phyloP scores from a whole-genome alignment of 2,329 filamentous ascomycete species.

The Claviceps sp. region DNA sequence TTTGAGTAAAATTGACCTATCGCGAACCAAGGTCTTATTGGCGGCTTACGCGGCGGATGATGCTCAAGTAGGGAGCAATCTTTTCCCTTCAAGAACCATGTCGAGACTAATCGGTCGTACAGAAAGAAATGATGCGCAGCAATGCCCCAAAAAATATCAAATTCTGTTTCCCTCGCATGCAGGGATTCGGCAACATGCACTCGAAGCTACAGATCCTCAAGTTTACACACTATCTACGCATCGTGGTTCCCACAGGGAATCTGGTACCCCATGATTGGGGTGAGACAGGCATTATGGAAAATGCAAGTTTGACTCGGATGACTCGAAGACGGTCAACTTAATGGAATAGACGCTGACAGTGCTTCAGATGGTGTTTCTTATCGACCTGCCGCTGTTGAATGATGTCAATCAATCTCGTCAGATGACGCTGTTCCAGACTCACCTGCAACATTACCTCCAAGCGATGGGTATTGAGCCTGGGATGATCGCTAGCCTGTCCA shows the following conservation, averaged over 20 bases:
- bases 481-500: constrained; percentile 53
- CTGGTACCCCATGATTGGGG: constrained; percentile 82
- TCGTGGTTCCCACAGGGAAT: constrained; percentile 82
- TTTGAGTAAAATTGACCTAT: constrained; percentile 52
- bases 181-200: constrained; percentile 67
- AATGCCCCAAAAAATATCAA: constrained; percentile 43
- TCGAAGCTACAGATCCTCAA: constrained; percentile 90
- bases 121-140: constrained; percentile 33
- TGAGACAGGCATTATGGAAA: constrained; percentile 72
- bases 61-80: constrained; percentile 29
- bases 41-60: constrained; percentile 41
- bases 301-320: constrained; percentile 33
- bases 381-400: constrained; percentile 64
- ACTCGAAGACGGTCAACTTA: neutral
- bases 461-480: constrained; percentile 51
- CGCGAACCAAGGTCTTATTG: constrained; percentile 48
- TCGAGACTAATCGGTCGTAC: constrained; percentile 1
- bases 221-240: constrained; percentile 55
- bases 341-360: neutral
- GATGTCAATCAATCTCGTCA: constrained; percentile 14
- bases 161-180: constrained; percentile 75
- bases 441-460: constrained; percentile 56
- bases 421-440: constrained; percentile 46
- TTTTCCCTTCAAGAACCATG: neutral
- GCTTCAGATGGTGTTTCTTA: constrained; percentile 69